A percentile compares a stretch with the other conserved stretches of the same genome.
phyloP scores from a whole-genome alignment of 2,329 filamentous ascomycete genomes.

The Penicillium janthinellum region DNA sequence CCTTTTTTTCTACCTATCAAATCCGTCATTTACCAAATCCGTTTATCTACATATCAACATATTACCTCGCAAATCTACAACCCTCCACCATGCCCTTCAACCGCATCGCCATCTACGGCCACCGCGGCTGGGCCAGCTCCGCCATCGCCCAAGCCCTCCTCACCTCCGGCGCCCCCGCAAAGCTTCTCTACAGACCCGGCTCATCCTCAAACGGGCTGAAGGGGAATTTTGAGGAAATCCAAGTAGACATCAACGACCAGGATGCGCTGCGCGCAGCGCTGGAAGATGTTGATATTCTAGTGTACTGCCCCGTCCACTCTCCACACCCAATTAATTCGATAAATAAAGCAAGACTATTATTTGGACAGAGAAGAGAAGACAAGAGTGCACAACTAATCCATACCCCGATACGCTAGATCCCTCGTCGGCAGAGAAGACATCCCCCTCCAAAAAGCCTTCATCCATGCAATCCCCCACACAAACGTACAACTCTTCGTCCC shows the following conservation, averaged over 20 bases:
- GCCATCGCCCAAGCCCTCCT: slow-evolving; percentile 15
- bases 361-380: too few relatives aligned
- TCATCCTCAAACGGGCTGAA: slow-evolving; percentile 17
- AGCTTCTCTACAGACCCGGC: slow-evolving; percentile 18
- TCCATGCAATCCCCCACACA: too few relatives aligned
- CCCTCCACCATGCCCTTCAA: slow-evolving; percentile 17
- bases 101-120: slow-evolving; percentile 27
- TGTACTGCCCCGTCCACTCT: slow-evolving; percentile 5
- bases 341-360: too few relatives aligned
- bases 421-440: too few relatives aligned
- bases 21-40: too few relatives aligned
- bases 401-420: too few relatives aligned
- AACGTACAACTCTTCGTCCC: too few relatives aligned
- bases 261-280: slow-evolving; percentile 9
- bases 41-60: too few relatives aligned
- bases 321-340: too few relatives aligned
- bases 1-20: too few relatives aligned
- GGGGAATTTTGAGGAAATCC: slow-evolving; percentile 2
- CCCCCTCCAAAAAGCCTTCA: too few relatives aligned
- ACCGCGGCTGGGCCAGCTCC: slow-evolving; percentile 23
- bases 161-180: slow-evolving; percentile 18
- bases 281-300: slow-evolving; percentile 23
- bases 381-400: too few relatives aligned
- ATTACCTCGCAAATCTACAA: not conserved
- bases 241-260: slow-evolving; percentile 20